Evolutionary conservation across 2,329 filamentous ascomycete genomes (phyloP).

Genomic region (Fusarium robinianum): DNA sequence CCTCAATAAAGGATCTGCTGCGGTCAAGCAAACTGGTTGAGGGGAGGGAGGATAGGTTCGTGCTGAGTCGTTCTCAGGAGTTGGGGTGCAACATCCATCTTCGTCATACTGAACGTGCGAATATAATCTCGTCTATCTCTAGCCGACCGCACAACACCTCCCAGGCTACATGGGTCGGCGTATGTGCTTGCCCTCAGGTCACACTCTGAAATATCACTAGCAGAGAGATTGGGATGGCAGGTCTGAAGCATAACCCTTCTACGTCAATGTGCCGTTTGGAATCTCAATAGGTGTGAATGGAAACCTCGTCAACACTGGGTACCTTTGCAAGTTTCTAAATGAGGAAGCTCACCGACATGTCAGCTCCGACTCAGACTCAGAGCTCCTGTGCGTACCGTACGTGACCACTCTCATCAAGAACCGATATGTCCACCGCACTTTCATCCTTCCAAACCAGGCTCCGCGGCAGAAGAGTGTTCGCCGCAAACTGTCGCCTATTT

Average conservation of each 20-base stretch:
- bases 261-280: slow-evolving; percentile 70
- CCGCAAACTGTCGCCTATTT: slow-evolving; percentile 86
- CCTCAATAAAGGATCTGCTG: no score
- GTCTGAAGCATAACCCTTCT: slow-evolving; percentile 90
- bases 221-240: slow-evolving; percentile 51
- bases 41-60: no score
- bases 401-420: slow-evolving; percentile 88
- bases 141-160: no score
- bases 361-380: slow-evolving; percentile 84
- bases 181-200: slow-evolving; percentile 24
- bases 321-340: slow-evolving; percentile 73
- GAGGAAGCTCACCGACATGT: slow-evolving; percentile 81
- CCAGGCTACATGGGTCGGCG: slow-evolving; percentile 76
- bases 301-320: slow-evolving; percentile 78
- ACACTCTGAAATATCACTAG: slow-evolving; percentile 33
- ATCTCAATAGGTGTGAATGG: slow-evolving; percentile 67
- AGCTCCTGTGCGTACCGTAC: slow-evolving; percentile 61
- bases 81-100: no score
- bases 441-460: slow-evolving; percentile 75
- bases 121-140: no score
- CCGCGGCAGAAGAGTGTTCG: slow-evolving; percentile 83
- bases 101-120: no score
- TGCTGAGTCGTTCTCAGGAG: no score
- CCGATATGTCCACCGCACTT: slow-evolving; percentile 84
- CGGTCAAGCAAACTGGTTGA: no score